A percentile compares a stretch with the other conserved stretches of the same genome.
These are phyloP conservation scores for Lentinula novae-zelandiae DNA, from an alignment of 1,284 basidiomycete genomes.

Conservation along the genomic window DNA sequence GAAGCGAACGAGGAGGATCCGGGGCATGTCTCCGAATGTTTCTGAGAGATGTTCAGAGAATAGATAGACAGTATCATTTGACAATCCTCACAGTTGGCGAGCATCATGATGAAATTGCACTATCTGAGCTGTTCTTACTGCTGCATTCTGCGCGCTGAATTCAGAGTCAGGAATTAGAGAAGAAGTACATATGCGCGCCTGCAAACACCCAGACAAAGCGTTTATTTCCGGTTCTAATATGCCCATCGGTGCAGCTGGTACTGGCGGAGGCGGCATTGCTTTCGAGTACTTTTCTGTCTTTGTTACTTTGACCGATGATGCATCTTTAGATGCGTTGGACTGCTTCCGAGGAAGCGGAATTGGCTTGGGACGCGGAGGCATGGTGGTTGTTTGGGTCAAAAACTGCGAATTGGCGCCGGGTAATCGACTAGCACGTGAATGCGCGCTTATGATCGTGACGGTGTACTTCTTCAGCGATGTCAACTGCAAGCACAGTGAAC, in stretches of 20 bases:
- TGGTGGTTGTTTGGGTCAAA: background rate
- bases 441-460: background rate
- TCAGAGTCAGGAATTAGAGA: background rate
- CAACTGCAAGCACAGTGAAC: background rate
- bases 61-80: background rate
- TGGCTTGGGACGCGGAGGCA: conserved; percentile 6
- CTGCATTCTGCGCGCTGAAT: conserved; percentile 45
- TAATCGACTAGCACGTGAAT: too few species aligned
- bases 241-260: conserved; percentile 37
- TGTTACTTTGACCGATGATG: background rate
- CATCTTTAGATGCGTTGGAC: conserved; percentile 2
- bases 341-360: conserved; percentile 1
- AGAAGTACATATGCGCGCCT: conserved; percentile 33
- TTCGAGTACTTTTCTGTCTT: conserved; percentile 28
- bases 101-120: conserved; percentile 65
- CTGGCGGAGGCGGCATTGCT: conserved; percentile 60
- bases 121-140: conserved; percentile 64
- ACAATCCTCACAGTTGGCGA: conserved; percentile 49
- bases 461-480: background rate
- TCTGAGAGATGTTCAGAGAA: conserved; percentile 27
- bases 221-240: conserved; percentile 63
- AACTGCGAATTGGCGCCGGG: background rate
- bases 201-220: conserved; percentile 52
- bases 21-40: conserved; percentile 55
- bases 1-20: conserved; percentile 61